These are phyloP conservation scores for Colletotrichum sp. DNA, from an alignment of 2,329 filamentous ascomycete genomes.

Conservation along the genomic window DNA sequence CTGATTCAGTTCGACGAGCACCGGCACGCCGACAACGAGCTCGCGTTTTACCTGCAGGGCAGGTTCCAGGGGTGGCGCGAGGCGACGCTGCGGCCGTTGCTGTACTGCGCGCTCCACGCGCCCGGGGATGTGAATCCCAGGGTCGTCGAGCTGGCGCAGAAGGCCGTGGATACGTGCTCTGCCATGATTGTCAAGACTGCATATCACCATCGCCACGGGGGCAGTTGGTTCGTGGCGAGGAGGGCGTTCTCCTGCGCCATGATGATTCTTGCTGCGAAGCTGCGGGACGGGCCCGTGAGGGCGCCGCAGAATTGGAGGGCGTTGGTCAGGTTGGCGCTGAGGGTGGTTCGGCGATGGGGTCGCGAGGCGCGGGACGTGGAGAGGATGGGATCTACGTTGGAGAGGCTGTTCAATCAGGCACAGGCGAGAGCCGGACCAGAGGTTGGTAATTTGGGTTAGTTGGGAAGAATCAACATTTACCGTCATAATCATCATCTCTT, in stretches of 20 bases:
- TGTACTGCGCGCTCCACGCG: conserved; percentile 19
- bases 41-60: conserved; percentile 16
- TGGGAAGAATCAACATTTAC: background rate
- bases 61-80: conserved; percentile 20
- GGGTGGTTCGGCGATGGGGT: background rate
- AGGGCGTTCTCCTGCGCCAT: background rate
- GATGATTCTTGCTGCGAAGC: conserved; percentile 8
- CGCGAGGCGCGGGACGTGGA: background rate
- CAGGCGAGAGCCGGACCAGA: background rate
- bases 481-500: background rate
- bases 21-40: conserved; percentile 13
- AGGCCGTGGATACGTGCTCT: conserved; percentile 8
- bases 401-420: background rate
- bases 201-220: conserved; percentile 18
- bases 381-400: background rate
- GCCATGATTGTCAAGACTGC: background rate
- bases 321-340: background rate
- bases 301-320: background rate
- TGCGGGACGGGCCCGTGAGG: background rate
- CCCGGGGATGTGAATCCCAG: background rate
- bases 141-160: conserved; percentile 11
- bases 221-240: conserved; percentile 18
- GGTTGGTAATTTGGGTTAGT: background rate
- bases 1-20: conserved; percentile 16
- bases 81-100: conserved; percentile 16